phyloP scores from a whole-genome alignment of 2,329 filamentous ascomycete species.

The Epicoccum nigrum region DNA sequence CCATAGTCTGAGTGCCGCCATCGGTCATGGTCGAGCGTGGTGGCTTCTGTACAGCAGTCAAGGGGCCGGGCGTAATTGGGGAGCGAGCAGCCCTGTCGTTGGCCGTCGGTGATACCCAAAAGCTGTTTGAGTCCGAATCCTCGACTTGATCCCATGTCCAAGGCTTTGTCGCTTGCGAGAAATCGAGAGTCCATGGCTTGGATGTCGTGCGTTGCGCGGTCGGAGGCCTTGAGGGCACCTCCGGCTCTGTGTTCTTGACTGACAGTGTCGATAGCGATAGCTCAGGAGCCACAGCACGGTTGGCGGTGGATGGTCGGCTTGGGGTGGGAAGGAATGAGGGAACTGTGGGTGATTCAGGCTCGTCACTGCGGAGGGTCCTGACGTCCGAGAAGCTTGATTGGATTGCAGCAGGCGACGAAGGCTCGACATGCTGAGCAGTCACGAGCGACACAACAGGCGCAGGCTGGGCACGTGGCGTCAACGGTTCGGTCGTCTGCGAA shows the following conservation, averaged over 20 bases:
- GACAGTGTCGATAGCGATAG: conserved; percentile 38
- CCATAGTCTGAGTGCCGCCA: conserved; percentile 78
- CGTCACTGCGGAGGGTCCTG: conserved; percentile 37
- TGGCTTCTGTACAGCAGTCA: conserved; percentile 33
- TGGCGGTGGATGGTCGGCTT: conserved; percentile 38
- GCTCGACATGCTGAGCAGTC: conserved; percentile 38
- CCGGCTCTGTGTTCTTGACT: conserved; percentile 38
- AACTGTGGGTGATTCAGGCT: conserved; percentile 44
- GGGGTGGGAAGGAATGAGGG: conserved; percentile 41
- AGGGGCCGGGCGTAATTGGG: conserved; percentile 33
- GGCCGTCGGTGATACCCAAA: too few relatives aligned
- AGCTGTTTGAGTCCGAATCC: conserved; percentile 5
- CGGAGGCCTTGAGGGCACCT: conserved; percentile 35
- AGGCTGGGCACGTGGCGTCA: conserved; percentile 26
- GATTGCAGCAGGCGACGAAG: conserved; percentile 21
- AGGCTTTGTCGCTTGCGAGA: conserved; percentile 54
- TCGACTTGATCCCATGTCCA: conserved; percentile 54
- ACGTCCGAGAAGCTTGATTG: conserved; percentile 32
- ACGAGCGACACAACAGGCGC: conserved; percentile 32
- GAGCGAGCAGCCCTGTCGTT: conserved; percentile 24
- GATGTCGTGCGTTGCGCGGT: conserved; percentile 37
- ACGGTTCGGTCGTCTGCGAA: conserved; percentile 34
- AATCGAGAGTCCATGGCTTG: conserved; percentile 39
- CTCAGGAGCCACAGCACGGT: conserved; percentile 20
- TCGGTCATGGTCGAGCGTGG: conserved; percentile 60